phyloP scores from a whole-genome alignment of 129 eudicot genomes.

The Flaveria linearis region DNA sequence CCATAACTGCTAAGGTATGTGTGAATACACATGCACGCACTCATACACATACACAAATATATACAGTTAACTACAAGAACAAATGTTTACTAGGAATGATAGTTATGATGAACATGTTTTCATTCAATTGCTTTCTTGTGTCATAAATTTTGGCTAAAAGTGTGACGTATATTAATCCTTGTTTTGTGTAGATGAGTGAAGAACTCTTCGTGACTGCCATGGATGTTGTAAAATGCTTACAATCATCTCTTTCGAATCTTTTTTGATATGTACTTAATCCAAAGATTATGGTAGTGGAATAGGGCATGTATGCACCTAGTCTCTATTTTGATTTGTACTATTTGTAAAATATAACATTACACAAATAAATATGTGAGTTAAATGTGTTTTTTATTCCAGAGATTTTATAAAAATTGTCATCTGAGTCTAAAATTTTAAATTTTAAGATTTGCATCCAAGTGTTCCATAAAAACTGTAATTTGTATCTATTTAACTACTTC shows the following conservation, averaged over 20 bases:
- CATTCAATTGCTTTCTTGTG: neutral
- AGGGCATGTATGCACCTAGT: neutral
- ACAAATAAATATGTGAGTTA: neutral
- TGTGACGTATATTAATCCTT: neutral
- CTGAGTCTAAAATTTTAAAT: too few relatives aligned
- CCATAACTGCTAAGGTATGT: conserved; percentile 35
- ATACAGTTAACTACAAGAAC: neutral
- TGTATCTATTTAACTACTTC: too few relatives aligned
- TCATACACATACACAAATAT: neutral
- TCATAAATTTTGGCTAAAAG: neutral
- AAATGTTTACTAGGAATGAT: neutral
- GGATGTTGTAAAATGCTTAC: conserved; percentile 32
- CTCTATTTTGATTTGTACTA: neutral
- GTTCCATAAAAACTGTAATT: too few relatives aligned
- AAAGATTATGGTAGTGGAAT: conserved; percentile 2
- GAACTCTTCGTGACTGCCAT: conserved; percentile 22
- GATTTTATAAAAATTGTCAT: too few relatives aligned
- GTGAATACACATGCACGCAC: neutral
- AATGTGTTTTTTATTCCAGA: too few relatives aligned
- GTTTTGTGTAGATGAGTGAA: conserved; percentile 28
- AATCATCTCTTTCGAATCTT: conserved; percentile 28
- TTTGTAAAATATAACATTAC: neutral
- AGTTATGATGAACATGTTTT: neutral
- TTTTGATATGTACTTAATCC: neutral
- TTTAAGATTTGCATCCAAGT: too few relatives aligned